These are phyloP conservation scores for Chrysoporthe austroafricana DNA, from an alignment of 2,329 filamentous ascomycete species.

Conservation along the genomic window DNA sequence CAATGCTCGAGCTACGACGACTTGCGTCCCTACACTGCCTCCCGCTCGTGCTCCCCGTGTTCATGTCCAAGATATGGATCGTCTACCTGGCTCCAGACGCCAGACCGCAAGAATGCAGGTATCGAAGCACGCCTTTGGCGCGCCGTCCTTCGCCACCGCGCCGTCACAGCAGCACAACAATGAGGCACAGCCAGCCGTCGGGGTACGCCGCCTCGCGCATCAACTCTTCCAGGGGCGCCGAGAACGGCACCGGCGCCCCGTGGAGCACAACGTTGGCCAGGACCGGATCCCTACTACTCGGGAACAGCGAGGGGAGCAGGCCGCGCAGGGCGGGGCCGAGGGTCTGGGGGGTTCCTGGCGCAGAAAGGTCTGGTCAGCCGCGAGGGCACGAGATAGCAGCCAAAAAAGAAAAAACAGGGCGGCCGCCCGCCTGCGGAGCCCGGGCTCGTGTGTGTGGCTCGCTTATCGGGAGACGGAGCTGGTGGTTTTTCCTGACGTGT, in stretches of 20 bases:
- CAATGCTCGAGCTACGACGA: neutral
- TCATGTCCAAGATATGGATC: no score
- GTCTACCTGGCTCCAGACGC: no score
- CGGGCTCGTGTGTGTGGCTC: neutral
- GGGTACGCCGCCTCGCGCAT: conserved; percentile 83
- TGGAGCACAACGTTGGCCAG: conserved; percentile 85
- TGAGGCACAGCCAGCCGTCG: conserved; percentile 88
- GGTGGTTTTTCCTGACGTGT: neutral
- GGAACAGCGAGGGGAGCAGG: conserved; percentile 81
- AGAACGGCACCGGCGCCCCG: conserved; percentile 80
- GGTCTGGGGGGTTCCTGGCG: conserved; percentile 44
- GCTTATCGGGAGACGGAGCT: neutral
- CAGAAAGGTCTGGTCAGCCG: neutral
- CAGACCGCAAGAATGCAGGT: neutral
- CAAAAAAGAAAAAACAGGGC: neutral
- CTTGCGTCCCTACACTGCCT: no score
- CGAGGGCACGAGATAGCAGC: neutral
- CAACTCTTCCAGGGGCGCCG: conserved; percentile 78
- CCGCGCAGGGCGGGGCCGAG: conserved; percentile 78
- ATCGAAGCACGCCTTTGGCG: neutral
- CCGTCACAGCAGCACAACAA: conserved; percentile 70
- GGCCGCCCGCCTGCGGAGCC: no score
- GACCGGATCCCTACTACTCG: conserved; percentile 80
- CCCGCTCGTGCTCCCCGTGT: no score
- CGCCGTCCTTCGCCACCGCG: neutral